Percentiles rank a stretch among this genome's conserved stretches.
These are phyloP conservation scores for Byssochlamys sp. DNA, from an alignment of 2,329 filamentous ascomycete genomes.

Conservation along the genomic window DNA sequence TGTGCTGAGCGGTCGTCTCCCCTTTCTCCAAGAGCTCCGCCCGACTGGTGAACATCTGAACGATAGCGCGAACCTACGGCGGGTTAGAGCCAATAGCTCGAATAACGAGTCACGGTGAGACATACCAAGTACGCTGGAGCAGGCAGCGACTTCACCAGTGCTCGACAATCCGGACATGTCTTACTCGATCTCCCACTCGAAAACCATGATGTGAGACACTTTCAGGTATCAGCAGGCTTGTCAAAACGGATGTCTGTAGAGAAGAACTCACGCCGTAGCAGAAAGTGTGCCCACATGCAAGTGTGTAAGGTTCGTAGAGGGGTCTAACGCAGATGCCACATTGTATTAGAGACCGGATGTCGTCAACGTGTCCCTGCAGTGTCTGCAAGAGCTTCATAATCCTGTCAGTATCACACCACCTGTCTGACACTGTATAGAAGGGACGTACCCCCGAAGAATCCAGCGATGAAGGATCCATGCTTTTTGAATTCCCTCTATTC, in stretches of 20 bases:
- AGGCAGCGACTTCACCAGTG: slow-evolving; percentile 48
- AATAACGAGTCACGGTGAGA: slow-evolving; percentile 4
- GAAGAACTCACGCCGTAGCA: slow-evolving; percentile 51
- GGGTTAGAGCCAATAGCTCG: slow-evolving; percentile 1
- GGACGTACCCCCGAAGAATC: background rate
- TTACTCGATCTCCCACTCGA: slow-evolving; percentile 46
- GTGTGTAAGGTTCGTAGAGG: slow-evolving; percentile 60
- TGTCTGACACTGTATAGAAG: background rate
- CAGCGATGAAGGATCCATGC: background rate
- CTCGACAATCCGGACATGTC: slow-evolving; percentile 60
- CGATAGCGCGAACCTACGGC: slow-evolving; percentile 52
- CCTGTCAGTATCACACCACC: background rate
- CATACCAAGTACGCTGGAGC: slow-evolving; percentile 56
- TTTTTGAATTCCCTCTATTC: slow-evolving; percentile 3
- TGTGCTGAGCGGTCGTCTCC: slow-evolving; percentile 55
- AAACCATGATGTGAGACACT: slow-evolving; percentile 52
- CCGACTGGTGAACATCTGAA: slow-evolving; percentile 52
- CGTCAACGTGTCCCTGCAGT: slow-evolving; percentile 48
- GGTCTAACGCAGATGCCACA: slow-evolving; percentile 61
- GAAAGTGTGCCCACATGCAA: slow-evolving; percentile 61
- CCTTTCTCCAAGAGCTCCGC: slow-evolving; percentile 53
- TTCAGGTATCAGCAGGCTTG: slow-evolving; percentile 13
- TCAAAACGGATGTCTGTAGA: slow-evolving; percentile 1
- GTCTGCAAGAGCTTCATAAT: slow-evolving; percentile 29
- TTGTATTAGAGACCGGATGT: slow-evolving; percentile 51